Evolutionary conservation across 495 filamentous ascomycete genomes (phyloP), one percentile per base, ranked within the genome.

Genomic region (Aspergillus nanangensis): DNA sequence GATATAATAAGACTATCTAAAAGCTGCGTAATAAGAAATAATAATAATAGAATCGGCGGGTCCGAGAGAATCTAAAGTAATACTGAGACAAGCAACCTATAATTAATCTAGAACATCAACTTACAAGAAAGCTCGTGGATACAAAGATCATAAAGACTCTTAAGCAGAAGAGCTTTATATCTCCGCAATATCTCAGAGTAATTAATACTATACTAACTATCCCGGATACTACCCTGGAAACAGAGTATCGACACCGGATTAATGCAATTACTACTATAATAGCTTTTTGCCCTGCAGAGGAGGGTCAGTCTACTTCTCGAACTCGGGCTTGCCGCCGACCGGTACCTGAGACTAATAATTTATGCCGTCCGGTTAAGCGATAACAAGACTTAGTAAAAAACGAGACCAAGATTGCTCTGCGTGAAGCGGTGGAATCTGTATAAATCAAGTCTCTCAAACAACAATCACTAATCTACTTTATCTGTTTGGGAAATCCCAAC

Each of bases 71-170:
- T 19, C 43, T 58, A n/a, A 52, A 56, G 33, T 38, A 41, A 27
- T 63, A 63, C 37, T 57, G 58, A 40, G 60, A 61, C 29, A 41
- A 65, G 23, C 47, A 67, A 39, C 59, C 50, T 20, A 49, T 67
- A 31, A 61, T 63, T 27, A 53, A 67, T 38, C 53, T 55, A 24
- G 44, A 65, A 41, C 46, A 41, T 38, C 43, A 67, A 39, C 48
- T 65, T 11, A 45, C 58, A 19, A 56, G 62, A 45, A 55, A 55
- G 39, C 25, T 65, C 38, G 47, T 65, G 7, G 45, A 58, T 31
- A 38, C 41, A 22, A 41, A 60, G 45, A 54, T 56, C 1, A 52
- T 45, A 23, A 47, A 33, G n/a, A 38, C 52, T 4, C 22, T 64
- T 9, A 22, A 61, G 40, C 19, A 38, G 14, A 51, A 32, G 7